Base-by-base conservation (phyloP, 441 rosid genomes). In the Pelargonium citronellum region DNA sequence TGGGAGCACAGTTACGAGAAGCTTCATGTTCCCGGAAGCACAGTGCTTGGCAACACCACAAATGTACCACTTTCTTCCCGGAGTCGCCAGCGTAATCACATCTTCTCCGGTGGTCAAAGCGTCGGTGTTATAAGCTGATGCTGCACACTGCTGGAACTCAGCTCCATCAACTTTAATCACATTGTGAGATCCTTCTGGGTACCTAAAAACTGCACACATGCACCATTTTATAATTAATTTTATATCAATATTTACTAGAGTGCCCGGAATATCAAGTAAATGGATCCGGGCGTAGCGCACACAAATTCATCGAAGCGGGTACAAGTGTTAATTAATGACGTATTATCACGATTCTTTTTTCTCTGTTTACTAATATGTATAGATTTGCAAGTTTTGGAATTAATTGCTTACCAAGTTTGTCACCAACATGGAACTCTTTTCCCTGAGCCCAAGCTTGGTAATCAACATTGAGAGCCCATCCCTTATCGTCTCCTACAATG, bases 401-500 rank as follows among this genome's bases (percentile, higher is more conserved):
- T 39, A 39, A 39, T 39, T 39, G 10, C 43, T 20, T 79, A 81
- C 84, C 73, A 6, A 84, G 84, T 20, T 24, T 75, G 77, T 86
- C 87, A 3, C 84, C 83, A 15, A 84, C 81, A 0, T 24, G 70
- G 55, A 86, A 86, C 66, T 71, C 67, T 62, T 79, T 81, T 47
- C 77, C 81, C 7, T 65, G 37, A 9, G 79, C 80, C 86, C 87
- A 84, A 13, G 78, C 13, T 67, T 76, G 75, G 78, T 76, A 82
- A 51, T 81, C 83, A 4, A 82, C 76, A 62, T 74, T 62, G n/a
- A 43, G 74, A 11, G 58, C 73, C 87, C 87, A 86, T 19, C 84
- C 86, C 1, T 39, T 69, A n/a, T 66, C 78, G 47, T 79, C 85
- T 20, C 87, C 83, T 47, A 83, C 85, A 0, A 66, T 12, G 63